phyloP scores from a whole-genome alignment of 1,139 yeast genomes.

The Arxiozyma telluris region DNA sequence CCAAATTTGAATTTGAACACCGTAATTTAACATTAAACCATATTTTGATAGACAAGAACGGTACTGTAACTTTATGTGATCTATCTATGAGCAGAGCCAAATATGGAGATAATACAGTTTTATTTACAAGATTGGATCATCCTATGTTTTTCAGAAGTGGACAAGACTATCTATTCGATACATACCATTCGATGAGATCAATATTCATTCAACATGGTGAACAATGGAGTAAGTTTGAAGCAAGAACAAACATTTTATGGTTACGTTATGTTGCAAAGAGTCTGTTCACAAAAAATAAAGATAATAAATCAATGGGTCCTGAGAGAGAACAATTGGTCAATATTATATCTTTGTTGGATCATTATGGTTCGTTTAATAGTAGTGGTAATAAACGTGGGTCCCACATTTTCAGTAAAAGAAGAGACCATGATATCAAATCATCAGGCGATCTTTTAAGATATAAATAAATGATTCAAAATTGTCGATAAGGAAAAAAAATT shows the following conservation, averaged over 20 bases:
- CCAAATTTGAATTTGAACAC: constrained; percentile 49
- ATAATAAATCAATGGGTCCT: constrained; percentile 10
- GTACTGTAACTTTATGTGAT: constrained; percentile 47
- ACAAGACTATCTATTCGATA: constrained; percentile 45
- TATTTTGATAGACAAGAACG: constrained; percentile 33
- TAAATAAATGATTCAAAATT: constrained; percentile 8
- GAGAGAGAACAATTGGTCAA: constrained; percentile 16
- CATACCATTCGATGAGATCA: constrained; percentile 41
- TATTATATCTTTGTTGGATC: constrained; percentile 8
- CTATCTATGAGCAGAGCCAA: constrained; percentile 45
- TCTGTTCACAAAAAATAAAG: constrained; percentile 9
- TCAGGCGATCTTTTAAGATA: constrained; percentile 18
- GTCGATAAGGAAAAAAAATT: background rate
- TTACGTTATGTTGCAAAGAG: constrained; percentile 33
- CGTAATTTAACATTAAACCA: constrained; percentile 63
- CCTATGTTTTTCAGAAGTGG: constrained; percentile 45
- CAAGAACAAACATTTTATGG: constrained; percentile 38
- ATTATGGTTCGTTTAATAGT: background rate
- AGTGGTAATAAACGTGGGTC: constrained; percentile 4
- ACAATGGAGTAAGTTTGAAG: constrained; percentile 33
- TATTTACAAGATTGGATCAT: constrained; percentile 39
- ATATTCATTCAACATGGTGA: constrained; percentile 10
- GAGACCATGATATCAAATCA: constrained; percentile 15
- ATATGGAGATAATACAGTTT: constrained; percentile 21
- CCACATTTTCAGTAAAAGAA: constrained; percentile 11